These are phyloP conservation scores for Thymus mandschuricus DNA, from an alignment of 257 asterid genomes.

Conservation along the genomic window DNA sequence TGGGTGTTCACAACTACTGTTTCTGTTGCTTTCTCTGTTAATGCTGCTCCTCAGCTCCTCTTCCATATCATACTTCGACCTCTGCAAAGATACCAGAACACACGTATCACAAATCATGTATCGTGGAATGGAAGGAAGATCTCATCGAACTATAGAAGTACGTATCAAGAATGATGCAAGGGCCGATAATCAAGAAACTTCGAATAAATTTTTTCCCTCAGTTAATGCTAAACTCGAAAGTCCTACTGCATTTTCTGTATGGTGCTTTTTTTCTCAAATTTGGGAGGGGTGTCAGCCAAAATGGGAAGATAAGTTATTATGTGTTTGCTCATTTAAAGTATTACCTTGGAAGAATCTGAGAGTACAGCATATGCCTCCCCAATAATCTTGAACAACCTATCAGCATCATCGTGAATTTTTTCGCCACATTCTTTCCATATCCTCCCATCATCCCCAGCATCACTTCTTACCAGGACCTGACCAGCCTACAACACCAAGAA, in stretches of 20 bases:
- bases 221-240: background rate
- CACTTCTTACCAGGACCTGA: constrained; percentile 74
- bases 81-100: constrained; percentile 44
- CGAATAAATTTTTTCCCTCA: background rate
- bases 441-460: constrained; percentile 65
- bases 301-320: no score
- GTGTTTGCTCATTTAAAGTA: background rate
- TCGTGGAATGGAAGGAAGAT: background rate
- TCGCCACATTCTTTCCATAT: constrained; percentile 78
- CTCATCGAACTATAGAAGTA: background rate
- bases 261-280: background rate
- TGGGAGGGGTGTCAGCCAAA: no score
- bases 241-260: background rate
- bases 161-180: background rate
- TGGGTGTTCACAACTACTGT: constrained; percentile 42
- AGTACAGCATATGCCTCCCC: constrained; percentile 96
- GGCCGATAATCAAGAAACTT: background rate
- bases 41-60: constrained; percentile 56
- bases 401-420: constrained; percentile 83
- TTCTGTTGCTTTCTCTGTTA: constrained; percentile 44
- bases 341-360: constrained; percentile 84
- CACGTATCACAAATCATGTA: background rate
- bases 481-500: constrained; percentile 64
- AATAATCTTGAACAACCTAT: constrained; percentile 82
- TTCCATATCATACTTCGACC: constrained; percentile 62